Base-by-base conservation (phyloP, 495 filamentous ascomycete species). In the Chaetomium tenue region DNA sequence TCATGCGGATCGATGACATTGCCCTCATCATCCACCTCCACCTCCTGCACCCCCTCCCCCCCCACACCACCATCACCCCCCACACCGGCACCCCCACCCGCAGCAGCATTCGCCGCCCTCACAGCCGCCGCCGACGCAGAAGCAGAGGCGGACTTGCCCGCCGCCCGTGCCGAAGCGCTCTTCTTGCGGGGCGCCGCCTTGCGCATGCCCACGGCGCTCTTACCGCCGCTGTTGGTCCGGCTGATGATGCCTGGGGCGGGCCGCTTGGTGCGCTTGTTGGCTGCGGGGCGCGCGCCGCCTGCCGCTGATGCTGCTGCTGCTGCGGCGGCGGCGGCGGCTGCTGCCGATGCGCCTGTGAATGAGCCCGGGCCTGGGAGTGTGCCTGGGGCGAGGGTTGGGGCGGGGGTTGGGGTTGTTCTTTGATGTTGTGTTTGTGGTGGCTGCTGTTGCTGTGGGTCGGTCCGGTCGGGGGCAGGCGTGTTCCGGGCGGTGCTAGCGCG, bases 1-100 rank as follows among this genome's bases (percentile, higher is more conserved):
- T 97, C 94, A 67, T 92, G 83, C 6, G 91, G 87, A 75, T 96
- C 92, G 69, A 96, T 91, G 63, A 88, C 80, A 70, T 96, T 92
- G 8, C 83, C 86, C 58, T 85, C 86, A 60, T 87, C 86, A 56
- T 84, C 83, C 57, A 86, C 80, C 60, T 87, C 82, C 8, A 78
- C 76, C 63, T 80, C 81, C n/a, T 75, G 23, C 11, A 18, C 52
- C 6, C 65, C 64, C 30, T 46, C 63, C 6, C 54, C 63, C 18
- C 23, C 64, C 16, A 20, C 44, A 25, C 66, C 66, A 76, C 75
- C 66, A 51, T 71, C 78, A 42, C 22, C 50, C 2, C 40, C 40
- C 13, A 1, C 40, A 44, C 13, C 40, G 2, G 25, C 23, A 44
- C 40, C 40, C 1, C 11, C 40, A 18, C 40, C 40, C 5, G 5